Evolutionary conservation across 2,329 filamentous ascomycete species (phyloP).

Genomic region (Fusarium equiseti): DNA sequence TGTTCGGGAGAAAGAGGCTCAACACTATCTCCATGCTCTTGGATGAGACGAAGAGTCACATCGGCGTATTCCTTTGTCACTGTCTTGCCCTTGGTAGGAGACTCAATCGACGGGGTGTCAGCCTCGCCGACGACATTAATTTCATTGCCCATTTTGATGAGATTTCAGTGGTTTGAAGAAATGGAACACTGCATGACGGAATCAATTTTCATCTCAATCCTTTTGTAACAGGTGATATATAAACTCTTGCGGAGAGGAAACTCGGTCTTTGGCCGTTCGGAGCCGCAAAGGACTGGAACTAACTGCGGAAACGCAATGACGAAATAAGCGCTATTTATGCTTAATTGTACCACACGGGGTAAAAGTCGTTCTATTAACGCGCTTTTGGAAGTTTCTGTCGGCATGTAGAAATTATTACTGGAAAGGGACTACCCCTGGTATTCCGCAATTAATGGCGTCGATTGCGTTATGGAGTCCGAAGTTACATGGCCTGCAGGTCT

Average conservation of each 20-base stretch:
- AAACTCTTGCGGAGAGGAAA: background rate
- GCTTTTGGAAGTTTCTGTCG: background rate
- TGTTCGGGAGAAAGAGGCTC: constrained; percentile 1
- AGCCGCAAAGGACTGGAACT: background rate
- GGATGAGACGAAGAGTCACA: constrained; percentile 4
- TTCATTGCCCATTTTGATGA: background rate
- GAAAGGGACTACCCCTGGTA: background rate
- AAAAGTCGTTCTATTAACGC: accelerated
- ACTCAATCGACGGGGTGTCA: background rate
- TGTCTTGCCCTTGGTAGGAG: background rate
- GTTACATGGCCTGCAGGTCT: background rate
- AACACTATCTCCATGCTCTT: constrained; percentile 7
- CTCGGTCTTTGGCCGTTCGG: background rate
- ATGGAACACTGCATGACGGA: accelerated
- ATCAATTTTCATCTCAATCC: accelerated
- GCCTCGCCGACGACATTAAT: background rate
- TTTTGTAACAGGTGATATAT: background rate
- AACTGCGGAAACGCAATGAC: background rate
- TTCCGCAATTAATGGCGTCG: background rate
- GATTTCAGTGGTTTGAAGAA: background rate
- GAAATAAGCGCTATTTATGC: background rate
- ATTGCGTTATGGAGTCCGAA: background rate
- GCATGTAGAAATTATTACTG: background rate
- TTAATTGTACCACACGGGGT: background rate
- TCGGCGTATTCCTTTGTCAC: constrained; percentile 13